These are phyloP conservation scores for Talaromyces proteolyticus DNA, from an alignment of 495 filamentous ascomycete genomes.

Conservation along the genomic window DNA sequence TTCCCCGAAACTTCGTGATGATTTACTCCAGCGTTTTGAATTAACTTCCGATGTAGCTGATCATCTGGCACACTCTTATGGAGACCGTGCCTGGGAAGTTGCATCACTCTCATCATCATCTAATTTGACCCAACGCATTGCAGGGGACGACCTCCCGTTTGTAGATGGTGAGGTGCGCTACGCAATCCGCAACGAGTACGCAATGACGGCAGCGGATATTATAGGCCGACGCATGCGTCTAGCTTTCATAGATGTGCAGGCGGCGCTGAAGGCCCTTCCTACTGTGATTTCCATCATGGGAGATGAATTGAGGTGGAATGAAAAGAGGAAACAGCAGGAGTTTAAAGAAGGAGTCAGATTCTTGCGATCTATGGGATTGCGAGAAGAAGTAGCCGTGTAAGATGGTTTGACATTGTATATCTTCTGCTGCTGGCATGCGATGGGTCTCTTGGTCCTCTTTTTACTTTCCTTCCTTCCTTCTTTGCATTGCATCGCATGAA, in stretches of 20 bases:
- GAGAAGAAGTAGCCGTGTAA: background rate
- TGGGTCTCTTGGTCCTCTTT: background rate
- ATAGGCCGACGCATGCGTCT: conserved; percentile 68
- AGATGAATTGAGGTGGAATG: conserved; percentile 68
- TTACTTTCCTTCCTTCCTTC: too few species aligned
- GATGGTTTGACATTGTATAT: background rate
- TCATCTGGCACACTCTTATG: conserved; percentile 72
- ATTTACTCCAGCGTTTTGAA: conserved; percentile 81
- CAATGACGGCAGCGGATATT: conserved; percentile 76
- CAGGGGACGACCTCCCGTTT: conserved; percentile 74
- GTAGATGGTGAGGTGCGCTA: conserved; percentile 81
- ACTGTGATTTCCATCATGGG: conserved; percentile 76
- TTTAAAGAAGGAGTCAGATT: conserved; percentile 68
- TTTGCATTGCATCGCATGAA: too few species aligned
- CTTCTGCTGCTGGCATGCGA: background rate
- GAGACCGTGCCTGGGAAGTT: conserved; percentile 81
- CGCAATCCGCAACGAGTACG: conserved; percentile 71
- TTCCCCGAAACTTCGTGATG: conserved; percentile 79
- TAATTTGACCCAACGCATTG: conserved; percentile 73
- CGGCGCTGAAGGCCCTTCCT: conserved; percentile 72
- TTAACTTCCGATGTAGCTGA: conserved; percentile 80
- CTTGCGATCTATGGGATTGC: conserved; percentile 67
- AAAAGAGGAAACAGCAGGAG: conserved; percentile 58
- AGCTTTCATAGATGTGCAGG: conserved; percentile 80
- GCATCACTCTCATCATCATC: conserved; percentile 66